Evolutionary conservation across 768 basidiomycete genomes (phyloP).

Genomic region (Boletus fagicola): DNA sequence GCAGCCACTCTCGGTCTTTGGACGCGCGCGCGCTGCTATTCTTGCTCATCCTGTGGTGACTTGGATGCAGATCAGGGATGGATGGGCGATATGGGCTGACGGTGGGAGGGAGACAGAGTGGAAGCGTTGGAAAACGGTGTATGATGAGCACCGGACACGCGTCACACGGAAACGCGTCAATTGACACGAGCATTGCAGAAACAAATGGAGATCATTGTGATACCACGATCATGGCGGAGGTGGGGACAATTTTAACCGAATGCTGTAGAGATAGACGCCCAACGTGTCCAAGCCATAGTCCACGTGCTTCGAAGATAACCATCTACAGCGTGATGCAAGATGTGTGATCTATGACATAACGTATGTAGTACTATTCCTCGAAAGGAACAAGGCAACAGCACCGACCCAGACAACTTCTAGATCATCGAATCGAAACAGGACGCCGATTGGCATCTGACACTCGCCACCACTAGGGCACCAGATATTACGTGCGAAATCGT

Average conservation of each 20-base stretch:
- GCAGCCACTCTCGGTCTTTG: slow-evolving; percentile 54
- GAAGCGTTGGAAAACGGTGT: slow-evolving; percentile 59
- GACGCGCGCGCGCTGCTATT: slow-evolving; percentile 45
- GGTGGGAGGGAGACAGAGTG: slow-evolving; percentile 76
- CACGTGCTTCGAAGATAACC: not conserved
- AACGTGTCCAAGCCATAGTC: not conserved
- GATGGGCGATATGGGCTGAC: slow-evolving; percentile 79
- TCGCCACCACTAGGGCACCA: too few species aligned
- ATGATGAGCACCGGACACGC: slow-evolving; percentile 41
- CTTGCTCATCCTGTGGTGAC: slow-evolving; percentile 54
- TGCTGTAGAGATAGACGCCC: slow-evolving; percentile 15
- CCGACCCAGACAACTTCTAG: too few species aligned
- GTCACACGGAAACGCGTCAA: slow-evolving; percentile 18
- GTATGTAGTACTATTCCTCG: too few species aligned
- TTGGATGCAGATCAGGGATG: slow-evolving; percentile 75
- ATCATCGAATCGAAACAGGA: too few species aligned
- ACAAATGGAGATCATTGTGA: not conserved
- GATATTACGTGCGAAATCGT: not conserved
- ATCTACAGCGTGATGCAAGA: not conserved
- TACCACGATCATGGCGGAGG: slow-evolving; percentile 50
- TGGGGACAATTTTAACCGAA: slow-evolving; percentile 28
- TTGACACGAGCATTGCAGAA: slow-evolving; percentile 1
- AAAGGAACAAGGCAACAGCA: too few species aligned
- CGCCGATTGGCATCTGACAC: too few species aligned
- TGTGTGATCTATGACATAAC: not conserved